phyloP scores from a whole-genome alignment of 163 green algal species.

The Coccomyxa subellipsoidea region DNA sequence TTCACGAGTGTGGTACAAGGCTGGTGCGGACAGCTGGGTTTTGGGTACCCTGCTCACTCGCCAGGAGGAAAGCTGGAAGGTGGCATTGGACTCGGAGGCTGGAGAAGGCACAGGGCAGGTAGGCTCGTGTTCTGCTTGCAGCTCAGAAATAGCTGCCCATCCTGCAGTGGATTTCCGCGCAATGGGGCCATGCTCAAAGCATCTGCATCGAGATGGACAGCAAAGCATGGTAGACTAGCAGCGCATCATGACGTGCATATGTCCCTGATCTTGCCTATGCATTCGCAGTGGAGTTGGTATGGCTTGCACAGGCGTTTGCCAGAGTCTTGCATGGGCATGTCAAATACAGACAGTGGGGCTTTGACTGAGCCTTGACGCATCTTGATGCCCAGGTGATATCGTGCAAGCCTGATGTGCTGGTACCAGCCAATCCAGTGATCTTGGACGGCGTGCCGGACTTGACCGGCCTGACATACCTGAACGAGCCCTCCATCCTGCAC shows the following conservation, averaged over 20 bases:
- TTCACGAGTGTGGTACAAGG: slow-evolving; percentile 34
- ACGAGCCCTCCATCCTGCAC: slow-evolving; percentile 83
- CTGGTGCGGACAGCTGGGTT: slow-evolving; percentile 13
- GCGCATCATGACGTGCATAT: no score
- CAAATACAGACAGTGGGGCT: no score
- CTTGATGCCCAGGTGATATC: background rate
- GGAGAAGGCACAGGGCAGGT: slow-evolving; percentile 3
- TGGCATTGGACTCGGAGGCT: slow-evolving; percentile 2
- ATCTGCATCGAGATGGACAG: no score
- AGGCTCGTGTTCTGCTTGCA: no score
- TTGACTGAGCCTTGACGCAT: background rate
- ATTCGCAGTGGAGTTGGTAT: no score
- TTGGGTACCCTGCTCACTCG: slow-evolving; percentile 18
- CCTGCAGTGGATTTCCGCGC: no score
- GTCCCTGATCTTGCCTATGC: no score
- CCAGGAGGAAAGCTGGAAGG: background rate
- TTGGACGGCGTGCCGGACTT: slow-evolving; percentile 45
- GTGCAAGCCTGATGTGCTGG: slow-evolving; percentile 11
- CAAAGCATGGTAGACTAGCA: no score
- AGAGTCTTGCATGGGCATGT: background rate
- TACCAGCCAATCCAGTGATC: slow-evolving; percentile 51
- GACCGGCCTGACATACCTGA: slow-evolving; percentile 73
- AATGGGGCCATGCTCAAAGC: no score
- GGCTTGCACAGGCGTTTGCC: background rate
- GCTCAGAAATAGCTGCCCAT: no score